phyloP scores from a whole-genome alignment of 1,139 yeast species.

The Candida sojae region DNA sequence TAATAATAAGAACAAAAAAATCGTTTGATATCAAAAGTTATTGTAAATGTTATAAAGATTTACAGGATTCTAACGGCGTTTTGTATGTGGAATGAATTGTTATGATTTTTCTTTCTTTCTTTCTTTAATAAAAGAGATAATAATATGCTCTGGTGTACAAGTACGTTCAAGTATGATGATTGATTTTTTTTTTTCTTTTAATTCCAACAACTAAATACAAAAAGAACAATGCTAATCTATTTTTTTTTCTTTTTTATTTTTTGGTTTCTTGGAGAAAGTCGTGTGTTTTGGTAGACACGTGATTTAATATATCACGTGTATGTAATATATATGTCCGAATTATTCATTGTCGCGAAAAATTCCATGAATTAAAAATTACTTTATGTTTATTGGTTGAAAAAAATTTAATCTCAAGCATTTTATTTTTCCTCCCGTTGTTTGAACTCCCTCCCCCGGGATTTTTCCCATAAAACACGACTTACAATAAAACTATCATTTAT shows the following conservation, averaged over 20 bases:
- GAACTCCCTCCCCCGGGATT: constrained; percentile 3
- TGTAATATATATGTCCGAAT: not conserved
- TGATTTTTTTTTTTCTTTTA: too few species aligned
- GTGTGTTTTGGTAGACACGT: not conserved
- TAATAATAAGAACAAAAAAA: not conserved
- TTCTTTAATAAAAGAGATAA: too few species aligned
- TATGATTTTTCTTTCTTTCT: too few species aligned
- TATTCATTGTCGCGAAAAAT: not conserved
- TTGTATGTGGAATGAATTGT: too few species aligned
- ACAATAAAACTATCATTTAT: not conserved
- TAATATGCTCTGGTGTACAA: too few species aligned
- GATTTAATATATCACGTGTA: not conserved
- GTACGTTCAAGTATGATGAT: too few species aligned
- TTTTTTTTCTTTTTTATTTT: too few species aligned
- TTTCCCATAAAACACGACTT: not conserved
- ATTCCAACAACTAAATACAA: too few species aligned
- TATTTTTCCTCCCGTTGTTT: too few species aligned
- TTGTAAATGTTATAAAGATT: too few species aligned
- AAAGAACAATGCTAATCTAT: too few species aligned
- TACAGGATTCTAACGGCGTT: too few species aligned
- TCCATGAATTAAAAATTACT: constrained; percentile 1
- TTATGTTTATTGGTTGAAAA: constrained; percentile 6
- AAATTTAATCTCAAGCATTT: not conserved
- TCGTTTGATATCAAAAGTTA: not conserved
- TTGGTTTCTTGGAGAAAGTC: not conserved